Percentiles rank a stretch among this genome's conserved stretches.
phyloP scores from a whole-genome alignment of 208 protist genomes.

The Acanthamoeba lenticulata region DNA sequence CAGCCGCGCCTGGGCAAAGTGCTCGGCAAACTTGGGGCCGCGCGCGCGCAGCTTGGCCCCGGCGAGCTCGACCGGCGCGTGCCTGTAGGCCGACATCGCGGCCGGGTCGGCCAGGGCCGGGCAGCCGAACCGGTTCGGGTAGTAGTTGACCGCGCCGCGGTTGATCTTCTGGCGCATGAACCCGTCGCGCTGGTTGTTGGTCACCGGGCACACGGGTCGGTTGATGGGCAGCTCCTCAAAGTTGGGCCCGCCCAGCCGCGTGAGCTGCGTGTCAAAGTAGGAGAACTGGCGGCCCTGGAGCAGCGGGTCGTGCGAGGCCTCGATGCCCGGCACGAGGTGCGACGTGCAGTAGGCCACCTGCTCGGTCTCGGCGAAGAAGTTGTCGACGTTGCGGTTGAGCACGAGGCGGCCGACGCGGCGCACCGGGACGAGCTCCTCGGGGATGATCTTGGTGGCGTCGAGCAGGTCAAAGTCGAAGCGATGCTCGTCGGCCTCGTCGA shows the following conservation, averaged over 20 bases:
- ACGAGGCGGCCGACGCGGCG: constrained; percentile 86
- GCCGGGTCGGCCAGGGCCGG: background rate
- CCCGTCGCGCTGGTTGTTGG: constrained; percentile 83
- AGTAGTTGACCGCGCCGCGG: constrained; percentile 64
- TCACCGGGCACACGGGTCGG: constrained; percentile 70
- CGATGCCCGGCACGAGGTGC: constrained; percentile 89
- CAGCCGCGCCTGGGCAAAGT: constrained; percentile 57
- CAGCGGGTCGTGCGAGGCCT: constrained; percentile 85
- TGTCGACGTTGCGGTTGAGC: constrained; percentile 89
- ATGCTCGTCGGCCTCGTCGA: constrained; percentile 82
- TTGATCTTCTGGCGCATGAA: constrained; percentile 79
- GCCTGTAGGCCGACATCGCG: background rate
- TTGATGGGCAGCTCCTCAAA: constrained; percentile 89
- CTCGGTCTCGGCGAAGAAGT: constrained; percentile 91
- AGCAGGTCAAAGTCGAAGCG: constrained; percentile 85
- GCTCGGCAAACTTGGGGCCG: constrained; percentile 62
- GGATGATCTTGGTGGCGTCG: constrained; percentile 90
- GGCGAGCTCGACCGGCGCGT: background rate
- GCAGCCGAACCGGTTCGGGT: constrained; percentile 44
- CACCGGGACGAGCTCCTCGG: constrained; percentile 86
- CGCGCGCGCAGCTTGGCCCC: constrained; percentile 4
- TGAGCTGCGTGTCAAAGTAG: constrained; percentile 88
- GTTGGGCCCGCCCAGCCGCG: constrained; percentile 87
- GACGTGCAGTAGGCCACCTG: constrained; percentile 87
- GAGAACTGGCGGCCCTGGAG: constrained; percentile 89